Evolutionary conservation across 2,329 filamentous ascomycete genomes (phyloP).

Genomic region (Sarocladiaceae sp.): DNA sequence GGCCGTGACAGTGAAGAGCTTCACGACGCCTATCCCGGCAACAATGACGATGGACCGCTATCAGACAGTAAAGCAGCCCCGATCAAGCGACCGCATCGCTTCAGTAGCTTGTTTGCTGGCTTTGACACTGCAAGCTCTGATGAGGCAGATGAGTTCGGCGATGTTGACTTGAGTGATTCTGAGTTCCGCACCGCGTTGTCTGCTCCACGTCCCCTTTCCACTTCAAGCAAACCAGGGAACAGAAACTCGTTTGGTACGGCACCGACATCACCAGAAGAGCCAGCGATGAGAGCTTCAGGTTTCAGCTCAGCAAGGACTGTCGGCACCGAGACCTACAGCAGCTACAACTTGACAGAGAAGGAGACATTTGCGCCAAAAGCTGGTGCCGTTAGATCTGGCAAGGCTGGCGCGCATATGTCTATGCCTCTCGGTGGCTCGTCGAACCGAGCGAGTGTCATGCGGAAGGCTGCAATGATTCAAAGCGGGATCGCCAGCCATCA

Average conservation of each 20-base stretch:
- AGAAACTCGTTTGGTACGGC: slow-evolving; percentile 35
- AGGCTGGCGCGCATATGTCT: background rate
- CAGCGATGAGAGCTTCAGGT: slow-evolving; percentile 16
- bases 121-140: slow-evolving; percentile 71
- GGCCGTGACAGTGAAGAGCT: slow-evolving; percentile 32
- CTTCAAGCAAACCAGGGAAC: slow-evolving; percentile 33
- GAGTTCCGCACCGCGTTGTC: slow-evolving; percentile 65
- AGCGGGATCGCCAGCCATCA: slow-evolving; percentile 70
- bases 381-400: slow-evolving; percentile 15
- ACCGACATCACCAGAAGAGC: slow-evolving; percentile 41
- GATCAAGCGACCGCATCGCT: slow-evolving; percentile 66
- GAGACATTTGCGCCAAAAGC: slow-evolving; percentile 26
- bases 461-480: slow-evolving; percentile 75
- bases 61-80: slow-evolving; percentile 51
- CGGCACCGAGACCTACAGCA: slow-evolving; percentile 41
- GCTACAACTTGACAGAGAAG: slow-evolving; percentile 32
- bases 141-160: slow-evolving; percentile 59
- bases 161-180: slow-evolving; percentile 59
- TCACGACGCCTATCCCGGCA: slow-evolving; percentile 68
- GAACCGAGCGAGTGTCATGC: slow-evolving; percentile 59
- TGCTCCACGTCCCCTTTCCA: slow-evolving; percentile 51
- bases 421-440: slow-evolving; percentile 24
- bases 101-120: slow-evolving; percentile 82
- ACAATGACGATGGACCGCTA: slow-evolving; percentile 75
- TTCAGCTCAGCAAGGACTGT: slow-evolving; percentile 28